Conservation (phyloP, 768 basidiomycete genomes). For the Hortiboletus campestris region DNA sequence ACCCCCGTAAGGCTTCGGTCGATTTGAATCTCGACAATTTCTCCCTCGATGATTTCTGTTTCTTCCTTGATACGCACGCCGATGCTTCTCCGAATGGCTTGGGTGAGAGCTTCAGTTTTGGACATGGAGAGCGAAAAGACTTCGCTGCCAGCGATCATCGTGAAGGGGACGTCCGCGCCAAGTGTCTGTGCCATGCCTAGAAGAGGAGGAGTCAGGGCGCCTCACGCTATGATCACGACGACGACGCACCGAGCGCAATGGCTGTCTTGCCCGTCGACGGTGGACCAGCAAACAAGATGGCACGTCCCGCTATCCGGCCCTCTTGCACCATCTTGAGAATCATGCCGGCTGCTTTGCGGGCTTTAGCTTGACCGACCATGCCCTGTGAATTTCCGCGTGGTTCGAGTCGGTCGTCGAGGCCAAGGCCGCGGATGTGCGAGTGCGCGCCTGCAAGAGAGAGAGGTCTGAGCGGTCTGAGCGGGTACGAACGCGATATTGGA, state of each 20-base stretch:
- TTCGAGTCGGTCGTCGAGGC: conserved; percentile 88
- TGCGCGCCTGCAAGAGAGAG: conserved; percentile 60
- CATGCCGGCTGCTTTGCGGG: conserved; percentile 96
- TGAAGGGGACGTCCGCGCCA: conserved; percentile 94
- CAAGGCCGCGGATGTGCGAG: conserved; percentile 94
- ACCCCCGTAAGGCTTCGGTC: conserved; percentile 96
- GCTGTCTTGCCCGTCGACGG: conserved; percentile 98
- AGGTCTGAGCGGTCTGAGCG: neutral
- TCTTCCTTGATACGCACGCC: conserved; percentile 98
- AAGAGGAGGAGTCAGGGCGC: neutral
- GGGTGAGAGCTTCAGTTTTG: conserved; percentile 96
- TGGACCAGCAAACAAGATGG: conserved; percentile 96
- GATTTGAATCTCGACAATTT: conserved; percentile 98
- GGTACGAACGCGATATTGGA: neutral
- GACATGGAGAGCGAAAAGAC: conserved; percentile 98
- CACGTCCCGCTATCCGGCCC: conserved; percentile 90
- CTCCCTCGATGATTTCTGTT: conserved; percentile 95
- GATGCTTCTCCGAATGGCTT: conserved; percentile 93
- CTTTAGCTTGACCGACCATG: conserved; percentile 96
- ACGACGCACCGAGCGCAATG: conserved; percentile 81
- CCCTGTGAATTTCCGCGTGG: conserved; percentile 88
- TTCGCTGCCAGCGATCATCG: conserved; percentile 96
- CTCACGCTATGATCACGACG: too few species aligned
- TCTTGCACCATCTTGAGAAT: conserved; percentile 98
- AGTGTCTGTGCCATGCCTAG: conserved; percentile 95